phyloP scores from a whole-genome alignment of 495 filamentous ascomycete species.

The Glarea lozoyensis region DNA sequence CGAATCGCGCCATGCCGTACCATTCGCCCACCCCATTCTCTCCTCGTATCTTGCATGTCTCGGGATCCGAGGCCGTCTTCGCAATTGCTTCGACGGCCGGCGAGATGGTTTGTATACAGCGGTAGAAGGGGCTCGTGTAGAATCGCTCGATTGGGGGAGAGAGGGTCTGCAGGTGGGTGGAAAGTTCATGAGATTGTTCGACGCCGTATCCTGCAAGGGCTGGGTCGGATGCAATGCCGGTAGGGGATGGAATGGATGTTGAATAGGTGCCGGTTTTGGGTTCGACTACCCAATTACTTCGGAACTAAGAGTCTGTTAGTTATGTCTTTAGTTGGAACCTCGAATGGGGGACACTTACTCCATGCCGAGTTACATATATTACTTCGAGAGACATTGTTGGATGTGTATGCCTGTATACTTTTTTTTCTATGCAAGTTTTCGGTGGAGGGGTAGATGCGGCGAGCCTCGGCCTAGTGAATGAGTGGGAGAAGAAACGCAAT shows the following conservation, averaged over 20 bases:
- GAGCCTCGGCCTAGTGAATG: conserved; percentile 1
- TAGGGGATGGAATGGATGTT: conserved; percentile 62
- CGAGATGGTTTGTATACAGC: conserved; percentile 80
- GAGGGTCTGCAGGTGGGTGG: conserved; percentile 46
- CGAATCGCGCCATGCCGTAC: conserved; percentile 73
- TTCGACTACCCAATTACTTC: conserved; percentile 65
- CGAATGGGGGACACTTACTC: conserved; percentile 45
- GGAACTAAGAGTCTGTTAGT: conserved; percentile 50
- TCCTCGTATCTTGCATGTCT: conserved; percentile 41
- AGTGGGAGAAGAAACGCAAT: too few relatives aligned
- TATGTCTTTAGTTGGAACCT: not conserved
- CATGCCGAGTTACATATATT: conserved; percentile 81
- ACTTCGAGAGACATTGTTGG: conserved; percentile 46
- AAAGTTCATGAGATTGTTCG: conserved; percentile 73
- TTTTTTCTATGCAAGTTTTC: not conserved
- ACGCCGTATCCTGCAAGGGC: conserved; percentile 79
- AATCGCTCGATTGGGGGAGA: conserved; percentile 63
- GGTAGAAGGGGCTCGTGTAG: conserved; percentile 83
- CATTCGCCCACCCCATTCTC: conserved; percentile 85
- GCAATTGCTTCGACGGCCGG: conserved; percentile 53
- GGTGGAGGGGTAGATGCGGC: not conserved
- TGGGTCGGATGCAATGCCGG: conserved; percentile 79
- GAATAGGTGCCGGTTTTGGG: conserved; percentile 65
- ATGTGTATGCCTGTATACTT: not conserved
- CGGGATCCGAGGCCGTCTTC: conserved; percentile 4